Evolutionary conservation across 768 basidiomycete species (phyloP).

Genomic region (Tylopilus balloui): DNA sequence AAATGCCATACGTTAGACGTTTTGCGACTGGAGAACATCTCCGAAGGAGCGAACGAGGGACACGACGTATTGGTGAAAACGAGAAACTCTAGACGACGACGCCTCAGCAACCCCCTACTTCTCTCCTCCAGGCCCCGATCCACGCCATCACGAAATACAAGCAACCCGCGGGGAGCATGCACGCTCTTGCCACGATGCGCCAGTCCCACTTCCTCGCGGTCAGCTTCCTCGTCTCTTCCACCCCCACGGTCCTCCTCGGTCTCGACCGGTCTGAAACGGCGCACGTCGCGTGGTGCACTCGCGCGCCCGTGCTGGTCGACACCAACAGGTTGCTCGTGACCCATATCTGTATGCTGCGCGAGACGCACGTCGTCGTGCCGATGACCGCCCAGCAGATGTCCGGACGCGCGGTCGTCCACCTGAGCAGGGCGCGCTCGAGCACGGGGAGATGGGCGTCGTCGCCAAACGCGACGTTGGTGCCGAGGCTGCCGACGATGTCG

Average conservation of each 20-base stretch:
- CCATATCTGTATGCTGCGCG: constrained; percentile 87
- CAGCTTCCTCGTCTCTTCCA: constrained; percentile 19
- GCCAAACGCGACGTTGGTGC: constrained; percentile 12
- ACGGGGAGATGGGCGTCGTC: constrained; percentile 8
- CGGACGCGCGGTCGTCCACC: constrained; percentile 57
- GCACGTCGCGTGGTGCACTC: constrained; percentile 4
- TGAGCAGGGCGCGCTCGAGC: constrained; percentile 28
- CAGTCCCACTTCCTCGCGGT: constrained; percentile 77
- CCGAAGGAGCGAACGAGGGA: not conserved
- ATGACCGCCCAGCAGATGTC: constrained; percentile 89
- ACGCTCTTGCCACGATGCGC: constrained; percentile 63
- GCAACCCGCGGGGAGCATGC: constrained; percentile 67
- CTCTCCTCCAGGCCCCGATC: constrained; percentile 43
- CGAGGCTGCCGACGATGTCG: constrained; percentile 51
- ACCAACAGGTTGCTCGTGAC: constrained; percentile 80
- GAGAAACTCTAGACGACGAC: not conserved
- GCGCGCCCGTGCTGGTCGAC: constrained; percentile 6
- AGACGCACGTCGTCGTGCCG: constrained; percentile 81
- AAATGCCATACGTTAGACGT: not conserved
- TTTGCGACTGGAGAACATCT: not conserved
- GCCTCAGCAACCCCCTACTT: constrained; percentile 28
- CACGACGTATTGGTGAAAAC: too few species aligned
- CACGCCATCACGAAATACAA: constrained; percentile 82
- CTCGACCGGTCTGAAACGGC: constrained; percentile 21
- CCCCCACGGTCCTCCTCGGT: constrained; percentile 12